phyloP scores from a whole-genome alignment of 164 flowering plant species.

The Echeveria elegans region DNA sequence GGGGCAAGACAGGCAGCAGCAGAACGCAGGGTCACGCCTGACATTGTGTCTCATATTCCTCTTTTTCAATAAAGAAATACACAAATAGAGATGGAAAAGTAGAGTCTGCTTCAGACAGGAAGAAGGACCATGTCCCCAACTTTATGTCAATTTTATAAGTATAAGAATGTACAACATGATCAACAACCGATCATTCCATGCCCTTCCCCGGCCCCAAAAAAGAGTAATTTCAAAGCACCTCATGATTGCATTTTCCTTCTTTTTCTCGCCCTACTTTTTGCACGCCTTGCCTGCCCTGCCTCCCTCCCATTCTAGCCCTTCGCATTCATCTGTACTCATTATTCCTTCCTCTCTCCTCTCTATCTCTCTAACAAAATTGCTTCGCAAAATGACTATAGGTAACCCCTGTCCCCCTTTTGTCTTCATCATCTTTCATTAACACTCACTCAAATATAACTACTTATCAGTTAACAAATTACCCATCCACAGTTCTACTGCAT shows the following conservation, averaged over 20 bases:
- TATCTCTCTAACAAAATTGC: neutral
- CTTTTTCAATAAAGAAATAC: neutral
- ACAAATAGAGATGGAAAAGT: neutral
- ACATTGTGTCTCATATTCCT: neutral
- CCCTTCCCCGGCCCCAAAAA: neutral
- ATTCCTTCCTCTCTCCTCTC: neutral
- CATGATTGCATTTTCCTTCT: slow-evolving; percentile 6
- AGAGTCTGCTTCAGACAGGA: neutral
- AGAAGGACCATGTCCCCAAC: neutral
- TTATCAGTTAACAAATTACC: no score
- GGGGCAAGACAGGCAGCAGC: neutral
- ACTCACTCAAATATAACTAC: no score
- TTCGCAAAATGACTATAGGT: neutral
- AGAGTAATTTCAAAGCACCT: slow-evolving; percentile 2
- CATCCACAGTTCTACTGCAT: no score
- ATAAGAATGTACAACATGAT: neutral
- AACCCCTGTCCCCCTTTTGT: slow-evolving; percentile 1
- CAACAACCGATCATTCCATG: neutral
- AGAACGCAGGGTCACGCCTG: slow-evolving; percentile 3
- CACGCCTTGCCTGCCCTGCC: slow-evolving; percentile 14
- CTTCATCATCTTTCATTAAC: neutral
- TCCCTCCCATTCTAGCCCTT: neutral
- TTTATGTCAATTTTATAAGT: slow-evolving; percentile 4
- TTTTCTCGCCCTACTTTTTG: neutral
- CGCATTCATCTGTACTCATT: neutral